Evolutionary conservation across 179 eudicot genomes (phyloP).

Genomic region (Spergularia azorica): DNA sequence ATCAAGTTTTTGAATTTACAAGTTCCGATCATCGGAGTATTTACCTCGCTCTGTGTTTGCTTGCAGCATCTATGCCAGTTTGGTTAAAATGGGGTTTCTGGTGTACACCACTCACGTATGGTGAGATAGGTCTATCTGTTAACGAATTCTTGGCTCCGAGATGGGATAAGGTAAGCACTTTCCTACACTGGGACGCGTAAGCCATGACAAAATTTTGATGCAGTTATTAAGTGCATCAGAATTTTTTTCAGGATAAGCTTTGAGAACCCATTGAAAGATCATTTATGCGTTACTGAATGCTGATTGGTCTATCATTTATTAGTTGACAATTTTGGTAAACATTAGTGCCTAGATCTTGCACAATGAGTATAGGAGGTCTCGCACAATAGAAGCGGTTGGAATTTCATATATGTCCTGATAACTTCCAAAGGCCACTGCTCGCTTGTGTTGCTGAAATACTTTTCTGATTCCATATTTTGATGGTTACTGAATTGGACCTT

Average conservation of each 20-base stretch:
- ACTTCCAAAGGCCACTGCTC: neutral
- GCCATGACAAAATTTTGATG: constrained; percentile 5
- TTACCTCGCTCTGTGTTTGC: constrained; percentile 4
- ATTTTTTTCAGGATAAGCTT: neutral
- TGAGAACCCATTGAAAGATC: neutral
- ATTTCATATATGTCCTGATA: neutral
- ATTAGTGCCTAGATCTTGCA: neutral
- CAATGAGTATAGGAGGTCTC: neutral
- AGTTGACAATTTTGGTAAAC: neutral
- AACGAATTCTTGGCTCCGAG: constrained; percentile 86
- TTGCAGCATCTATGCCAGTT: constrained; percentile 75
- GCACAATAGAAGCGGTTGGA: neutral
- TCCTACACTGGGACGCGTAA: neutral
- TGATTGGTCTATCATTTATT: neutral
- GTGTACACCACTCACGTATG: constrained; percentile 73
- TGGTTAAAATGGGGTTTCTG: constrained; percentile 91
- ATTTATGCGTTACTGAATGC: neutral
- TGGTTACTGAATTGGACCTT: constrained; percentile 12
- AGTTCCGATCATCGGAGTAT: neutral
- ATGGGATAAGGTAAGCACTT: constrained; percentile 64
- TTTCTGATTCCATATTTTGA: neutral
- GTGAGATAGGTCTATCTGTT: constrained; percentile 64
- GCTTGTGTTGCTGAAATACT: neutral
- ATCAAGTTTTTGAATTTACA: neutral
- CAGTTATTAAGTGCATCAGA: neutral